These are phyloP conservation scores for Penicillium crystallinum DNA, from an alignment of 495 filamentous ascomycete species.

Conservation along the genomic window DNA sequence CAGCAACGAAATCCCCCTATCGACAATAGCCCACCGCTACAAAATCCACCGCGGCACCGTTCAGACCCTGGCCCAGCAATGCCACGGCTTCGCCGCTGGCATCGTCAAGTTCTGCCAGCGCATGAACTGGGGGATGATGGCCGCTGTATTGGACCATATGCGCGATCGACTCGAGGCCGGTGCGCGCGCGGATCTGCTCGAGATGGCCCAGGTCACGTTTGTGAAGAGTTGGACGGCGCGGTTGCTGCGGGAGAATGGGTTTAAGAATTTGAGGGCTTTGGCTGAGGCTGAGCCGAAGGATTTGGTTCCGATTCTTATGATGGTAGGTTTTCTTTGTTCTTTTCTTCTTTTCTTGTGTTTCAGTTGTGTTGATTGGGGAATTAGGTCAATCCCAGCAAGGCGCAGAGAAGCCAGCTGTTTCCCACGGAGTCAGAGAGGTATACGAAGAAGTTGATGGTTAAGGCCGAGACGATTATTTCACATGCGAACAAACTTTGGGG, in stretches of 20 bases:
- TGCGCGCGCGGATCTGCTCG: conserved; percentile 66
- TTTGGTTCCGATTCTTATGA: conserved; percentile 63
- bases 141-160: conserved; percentile 73
- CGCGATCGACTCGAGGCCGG: conserved; percentile 69
- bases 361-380: neutral
- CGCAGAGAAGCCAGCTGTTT: conserved; percentile 52
- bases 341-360: neutral
- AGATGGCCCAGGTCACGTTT: conserved; percentile 67
- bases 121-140: conserved; percentile 71
- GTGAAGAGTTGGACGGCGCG: conserved; percentile 75
- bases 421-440: conserved; percentile 58
- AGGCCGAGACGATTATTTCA: conserved; percentile 63
- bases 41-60: conserved; percentile 63
- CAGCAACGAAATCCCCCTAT: conserved; percentile 72
- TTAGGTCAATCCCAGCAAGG: conserved; percentile 47
- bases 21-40: conserved; percentile 64
- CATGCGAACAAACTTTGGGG: conserved; percentile 72
- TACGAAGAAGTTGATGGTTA: conserved; percentile 56
- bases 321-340: conserved; percentile 38
- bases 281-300: conserved; percentile 65
- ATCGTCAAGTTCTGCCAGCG: conserved; percentile 71
- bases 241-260: conserved; percentile 73
- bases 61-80: conserved; percentile 69
- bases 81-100: conserved; percentile 72
- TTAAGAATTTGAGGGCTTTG: conserved; percentile 59